phyloP scores from a whole-genome alignment of 352 stramenopile species.

The Phytopythium kandeliae region DNA sequence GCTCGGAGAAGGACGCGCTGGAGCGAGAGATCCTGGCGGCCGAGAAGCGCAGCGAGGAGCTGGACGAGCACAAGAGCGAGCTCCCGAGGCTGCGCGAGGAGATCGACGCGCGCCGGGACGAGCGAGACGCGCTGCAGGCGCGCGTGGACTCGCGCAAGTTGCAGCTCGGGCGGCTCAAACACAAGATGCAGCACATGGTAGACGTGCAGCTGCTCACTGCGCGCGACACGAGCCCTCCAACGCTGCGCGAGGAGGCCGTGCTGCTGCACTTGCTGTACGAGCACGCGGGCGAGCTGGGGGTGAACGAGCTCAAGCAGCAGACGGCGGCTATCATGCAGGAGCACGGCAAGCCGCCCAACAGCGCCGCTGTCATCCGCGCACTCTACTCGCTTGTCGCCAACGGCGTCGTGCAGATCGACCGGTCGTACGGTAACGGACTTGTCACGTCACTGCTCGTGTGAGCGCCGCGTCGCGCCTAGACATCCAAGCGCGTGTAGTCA shows the following conservation, averaged over 20 bases:
- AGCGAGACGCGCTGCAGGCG: constrained; percentile 15
- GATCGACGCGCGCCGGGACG: constrained; percentile 19
- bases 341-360: constrained; percentile 37
- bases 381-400: constrained; percentile 67
- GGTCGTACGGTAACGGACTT: constrained; percentile 53
- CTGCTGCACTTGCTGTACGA: constrained; percentile 59
- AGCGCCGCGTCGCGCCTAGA: background rate
- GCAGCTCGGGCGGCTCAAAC: constrained; percentile 35
- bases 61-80: constrained; percentile 28
- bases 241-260: constrained; percentile 46
- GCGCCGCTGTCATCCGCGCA: constrained; percentile 40
- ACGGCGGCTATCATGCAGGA: constrained; percentile 31
- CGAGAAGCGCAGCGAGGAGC: constrained; percentile 32
- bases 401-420: constrained; percentile 66
- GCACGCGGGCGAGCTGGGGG: constrained; percentile 56
- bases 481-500: too few relatives aligned
- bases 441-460: constrained; percentile 62
- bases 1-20: constrained; percentile 34
- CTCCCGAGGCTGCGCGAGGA: constrained; percentile 30
- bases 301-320: constrained; percentile 56
- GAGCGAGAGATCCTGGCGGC: constrained; percentile 39
- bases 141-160: constrained; percentile 35
- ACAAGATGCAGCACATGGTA: constrained; percentile 66
- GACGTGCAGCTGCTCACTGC: constrained; percentile 51
- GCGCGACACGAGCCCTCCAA: constrained; percentile 33